Conservation (phyloP, 495 filamentous ascomycete species). For the Xylona heveae region DNA sequence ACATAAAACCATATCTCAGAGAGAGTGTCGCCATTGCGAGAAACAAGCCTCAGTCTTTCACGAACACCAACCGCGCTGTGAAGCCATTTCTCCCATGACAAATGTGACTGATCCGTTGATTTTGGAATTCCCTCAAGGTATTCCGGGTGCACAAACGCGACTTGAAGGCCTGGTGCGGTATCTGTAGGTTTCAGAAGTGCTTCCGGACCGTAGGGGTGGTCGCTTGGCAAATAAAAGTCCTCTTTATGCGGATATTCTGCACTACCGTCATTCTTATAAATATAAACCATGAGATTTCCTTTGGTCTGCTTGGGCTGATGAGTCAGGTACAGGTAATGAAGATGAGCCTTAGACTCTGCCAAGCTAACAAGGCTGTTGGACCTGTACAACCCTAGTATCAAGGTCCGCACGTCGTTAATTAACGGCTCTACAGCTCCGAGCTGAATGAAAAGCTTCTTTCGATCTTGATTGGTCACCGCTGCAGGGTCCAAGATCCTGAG, state of each 20-base stretch:
- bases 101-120: too few relatives aligned
- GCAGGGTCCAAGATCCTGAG: slow-evolving; percentile 7
- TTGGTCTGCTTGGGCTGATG: not conserved
- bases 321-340: not conserved
- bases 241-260: slow-evolving; percentile 1
- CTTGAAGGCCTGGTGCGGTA: not conserved
- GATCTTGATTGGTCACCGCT: slow-evolving; percentile 5
- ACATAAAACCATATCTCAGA: slow-evolving; percentile 12
- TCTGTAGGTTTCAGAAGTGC: slow-evolving; percentile 6
- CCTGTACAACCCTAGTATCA: slow-evolving; percentile 3
- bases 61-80: too few relatives aligned
- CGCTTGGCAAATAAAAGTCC: slow-evolving; percentile 8
- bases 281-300: slow-evolving; percentile 3
- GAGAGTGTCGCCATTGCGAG: too few relatives aligned
- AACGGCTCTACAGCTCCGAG: slow-evolving; percentile 8
- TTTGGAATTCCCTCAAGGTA: slow-evolving; percentile 8
- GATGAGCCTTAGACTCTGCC: slow-evolving; percentile 1
- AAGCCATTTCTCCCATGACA: too few relatives aligned
- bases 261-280: slow-evolving; percentile 3
- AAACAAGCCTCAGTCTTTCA: too few relatives aligned
- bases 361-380: slow-evolving; percentile 1
- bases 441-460: slow-evolving; percentile 11
- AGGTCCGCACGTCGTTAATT: slow-evolving; percentile 2
- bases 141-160: slow-evolving; percentile 7
- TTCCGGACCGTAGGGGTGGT: slow-evolving; percentile 8